phyloP scores from a whole-genome alignment of 2,329 filamentous ascomycete species.

The Claviceps quebecensis region DNA sequence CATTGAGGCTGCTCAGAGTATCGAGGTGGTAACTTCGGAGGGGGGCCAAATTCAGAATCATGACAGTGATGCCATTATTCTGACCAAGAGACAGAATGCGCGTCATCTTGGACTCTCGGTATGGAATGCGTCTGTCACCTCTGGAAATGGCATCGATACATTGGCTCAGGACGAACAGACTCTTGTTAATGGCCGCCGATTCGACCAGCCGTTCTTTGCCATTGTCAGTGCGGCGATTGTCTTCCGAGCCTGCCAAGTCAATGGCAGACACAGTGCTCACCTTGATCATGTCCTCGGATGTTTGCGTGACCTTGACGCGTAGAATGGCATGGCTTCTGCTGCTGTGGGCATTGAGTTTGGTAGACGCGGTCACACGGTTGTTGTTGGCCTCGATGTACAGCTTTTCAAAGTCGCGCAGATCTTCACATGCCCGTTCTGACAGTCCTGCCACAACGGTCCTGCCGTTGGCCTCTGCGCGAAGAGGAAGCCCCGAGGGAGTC shows the following conservation, averaged over 20 bases:
- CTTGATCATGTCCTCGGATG: conserved; percentile 49
- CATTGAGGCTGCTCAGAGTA: conserved; percentile 84
- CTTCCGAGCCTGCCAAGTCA: conserved; percentile 87
- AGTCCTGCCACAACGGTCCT: conserved; percentile 80
- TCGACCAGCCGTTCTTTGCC: conserved; percentile 86
- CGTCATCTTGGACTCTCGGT: conserved; percentile 95
- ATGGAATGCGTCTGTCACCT: conserved; percentile 67
- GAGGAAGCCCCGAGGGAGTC: conserved; percentile 62
- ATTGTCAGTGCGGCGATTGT: conserved; percentile 89
- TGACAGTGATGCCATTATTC: conserved; percentile 88
- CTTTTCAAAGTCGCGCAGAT: conserved; percentile 77
- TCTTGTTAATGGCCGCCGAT: conserved; percentile 95
- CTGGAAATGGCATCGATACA: conserved; percentile 87
- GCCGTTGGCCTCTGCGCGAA: conserved; percentile 74
- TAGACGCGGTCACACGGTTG: conserved; percentile 78
- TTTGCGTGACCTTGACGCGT: conserved; percentile 76
- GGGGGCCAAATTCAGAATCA: conserved; percentile 90
- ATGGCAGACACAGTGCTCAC: conserved; percentile 86
- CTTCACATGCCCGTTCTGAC: conserved; percentile 67
- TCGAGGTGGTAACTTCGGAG: conserved; percentile 88
- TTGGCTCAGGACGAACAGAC: conserved; percentile 82
- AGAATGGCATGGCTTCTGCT: conserved; percentile 83
- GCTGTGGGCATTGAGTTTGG: conserved; percentile 84
- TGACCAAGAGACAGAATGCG: conserved; percentile 82
- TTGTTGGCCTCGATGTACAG: conserved; percentile 86